These are phyloP conservation scores for Russula emetica DNA, from an alignment of 768 basidiomycete species.

Conservation along the genomic window DNA sequence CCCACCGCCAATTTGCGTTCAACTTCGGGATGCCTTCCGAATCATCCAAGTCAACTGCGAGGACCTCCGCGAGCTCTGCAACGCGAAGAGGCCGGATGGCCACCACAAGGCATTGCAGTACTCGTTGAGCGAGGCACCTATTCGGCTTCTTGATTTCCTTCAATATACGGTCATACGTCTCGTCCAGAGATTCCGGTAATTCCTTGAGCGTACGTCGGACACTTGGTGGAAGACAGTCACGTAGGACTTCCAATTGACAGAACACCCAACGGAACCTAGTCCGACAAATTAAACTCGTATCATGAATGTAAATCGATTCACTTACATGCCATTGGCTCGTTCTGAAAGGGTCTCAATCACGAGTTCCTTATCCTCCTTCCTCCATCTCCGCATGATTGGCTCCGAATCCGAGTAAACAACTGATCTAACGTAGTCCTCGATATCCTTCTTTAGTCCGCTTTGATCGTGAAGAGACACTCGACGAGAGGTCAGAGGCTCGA, in stretches of 20 bases:
- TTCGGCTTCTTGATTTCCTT: background rate
- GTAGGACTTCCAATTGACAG: background rate
- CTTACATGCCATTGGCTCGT: conserved; percentile 1
- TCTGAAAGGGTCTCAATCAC: background rate
- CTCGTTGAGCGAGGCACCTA: background rate
- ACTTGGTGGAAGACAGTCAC: background rate
- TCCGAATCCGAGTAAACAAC: background rate
- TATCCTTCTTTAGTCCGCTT: background rate
- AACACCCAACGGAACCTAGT: background rate
- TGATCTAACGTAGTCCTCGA: background rate
- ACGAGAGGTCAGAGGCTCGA: background rate
- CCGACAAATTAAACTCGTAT: background rate
- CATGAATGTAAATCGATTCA: background rate
- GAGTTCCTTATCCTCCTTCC: background rate
- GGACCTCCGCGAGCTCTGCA: background rate
- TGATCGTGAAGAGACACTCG: background rate
- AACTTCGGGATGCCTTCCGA: background rate
- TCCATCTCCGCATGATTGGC: background rate
- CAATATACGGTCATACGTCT: conserved; percentile 2
- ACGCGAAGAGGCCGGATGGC: conserved; percentile 6
- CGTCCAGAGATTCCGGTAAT: background rate
- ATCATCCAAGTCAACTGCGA: background rate
- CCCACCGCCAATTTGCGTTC: background rate
- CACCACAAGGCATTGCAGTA: conserved; percentile 5
- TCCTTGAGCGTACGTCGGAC: background rate